These are phyloP conservation scores for Abortiporus biennis DNA, from an alignment of 1,284 basidiomycete genomes.

Conservation along the genomic window DNA sequence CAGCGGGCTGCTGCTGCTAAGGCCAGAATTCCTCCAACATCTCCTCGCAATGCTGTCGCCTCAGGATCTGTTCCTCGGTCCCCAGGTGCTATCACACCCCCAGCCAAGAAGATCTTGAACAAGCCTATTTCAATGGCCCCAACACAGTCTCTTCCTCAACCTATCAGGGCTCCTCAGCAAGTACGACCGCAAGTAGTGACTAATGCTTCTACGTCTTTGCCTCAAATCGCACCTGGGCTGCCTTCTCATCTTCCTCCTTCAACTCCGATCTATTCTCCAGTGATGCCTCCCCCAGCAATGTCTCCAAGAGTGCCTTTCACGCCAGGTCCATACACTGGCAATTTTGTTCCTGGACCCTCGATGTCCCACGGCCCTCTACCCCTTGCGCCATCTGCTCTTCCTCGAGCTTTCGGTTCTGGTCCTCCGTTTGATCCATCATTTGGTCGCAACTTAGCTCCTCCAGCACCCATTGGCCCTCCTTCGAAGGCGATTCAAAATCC, in stretches of 20 bases:
- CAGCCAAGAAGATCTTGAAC: constrained; percentile 45
- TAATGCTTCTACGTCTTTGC: constrained; percentile 22
- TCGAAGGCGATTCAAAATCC: constrained; percentile 27
- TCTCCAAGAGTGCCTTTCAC: constrained; percentile 44
- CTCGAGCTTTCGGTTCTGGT: constrained; percentile 39
- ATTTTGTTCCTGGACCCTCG: constrained; percentile 37
- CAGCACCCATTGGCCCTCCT: constrained; percentile 50
- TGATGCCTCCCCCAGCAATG: constrained; percentile 37
- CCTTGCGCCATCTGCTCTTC: constrained; percentile 48
- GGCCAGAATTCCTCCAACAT: constrained; percentile 38
- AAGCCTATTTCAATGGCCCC: constrained; percentile 26
- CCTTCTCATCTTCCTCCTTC: constrained; percentile 34
- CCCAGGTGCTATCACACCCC: constrained; percentile 34
- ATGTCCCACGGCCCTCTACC: constrained; percentile 35
- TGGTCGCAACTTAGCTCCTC: constrained; percentile 31
- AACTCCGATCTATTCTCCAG: constrained; percentile 41
- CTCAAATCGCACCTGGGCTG: constrained; percentile 18
- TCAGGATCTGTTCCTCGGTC: constrained; percentile 43
- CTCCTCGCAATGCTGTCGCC: constrained; percentile 41
- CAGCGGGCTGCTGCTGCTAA: constrained; percentile 25
- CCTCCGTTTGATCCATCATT: constrained; percentile 45
- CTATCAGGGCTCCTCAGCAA: constrained; percentile 26
- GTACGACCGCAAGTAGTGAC: constrained; percentile 24
- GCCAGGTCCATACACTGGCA: constrained; percentile 37
- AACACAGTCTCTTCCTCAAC: constrained; percentile 18